phyloP scores from a whole-genome alignment of 164 flowering plant genomes.

The Liquidambar formosana region DNA sequence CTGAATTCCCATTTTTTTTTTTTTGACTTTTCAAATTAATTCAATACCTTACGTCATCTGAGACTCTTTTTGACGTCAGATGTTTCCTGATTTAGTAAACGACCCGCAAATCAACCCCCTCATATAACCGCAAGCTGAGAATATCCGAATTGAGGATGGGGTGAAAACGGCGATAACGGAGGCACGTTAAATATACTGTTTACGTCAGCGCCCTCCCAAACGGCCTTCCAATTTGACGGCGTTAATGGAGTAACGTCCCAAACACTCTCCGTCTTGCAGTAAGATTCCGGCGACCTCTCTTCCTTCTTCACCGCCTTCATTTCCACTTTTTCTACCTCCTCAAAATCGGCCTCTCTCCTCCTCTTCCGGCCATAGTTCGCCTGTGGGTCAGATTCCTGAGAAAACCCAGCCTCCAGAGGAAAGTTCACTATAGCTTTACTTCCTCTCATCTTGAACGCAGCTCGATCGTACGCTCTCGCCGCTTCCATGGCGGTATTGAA shows the following conservation, averaged over 20 bases:
- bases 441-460: slow-evolving; percentile 24
- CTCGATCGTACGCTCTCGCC: slow-evolving; percentile 20
- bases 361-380: slow-evolving; percentile 2
- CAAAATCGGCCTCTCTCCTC: neutral
- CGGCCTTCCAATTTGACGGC: slow-evolving; percentile 20
- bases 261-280: neutral
- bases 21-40: too few species aligned
- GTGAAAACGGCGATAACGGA: slow-evolving; percentile 20
- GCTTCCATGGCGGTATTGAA: slow-evolving; percentile 20
- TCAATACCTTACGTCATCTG: too few species aligned
- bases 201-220: slow-evolving; percentile 13
- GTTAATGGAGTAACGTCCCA: slow-evolving; percentile 8
- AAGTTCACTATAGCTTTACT: slow-evolving; percentile 14
- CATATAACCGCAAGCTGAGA: neutral
- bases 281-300: slow-evolving; percentile 4
- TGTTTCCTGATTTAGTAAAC: too few species aligned
- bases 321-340: neutral
- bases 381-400: neutral
- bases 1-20: too few species aligned
- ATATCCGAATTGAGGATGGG: neutral
- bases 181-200: slow-evolving; percentile 18
- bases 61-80: too few species aligned
- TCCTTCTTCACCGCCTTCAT: slow-evolving; percentile 4
- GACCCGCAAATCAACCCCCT: too few species aligned
- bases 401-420: neutral